phyloP scores from a whole-genome alignment of 2,329 filamentous ascomycete genomes.

The Ascomycota sp. region DNA sequence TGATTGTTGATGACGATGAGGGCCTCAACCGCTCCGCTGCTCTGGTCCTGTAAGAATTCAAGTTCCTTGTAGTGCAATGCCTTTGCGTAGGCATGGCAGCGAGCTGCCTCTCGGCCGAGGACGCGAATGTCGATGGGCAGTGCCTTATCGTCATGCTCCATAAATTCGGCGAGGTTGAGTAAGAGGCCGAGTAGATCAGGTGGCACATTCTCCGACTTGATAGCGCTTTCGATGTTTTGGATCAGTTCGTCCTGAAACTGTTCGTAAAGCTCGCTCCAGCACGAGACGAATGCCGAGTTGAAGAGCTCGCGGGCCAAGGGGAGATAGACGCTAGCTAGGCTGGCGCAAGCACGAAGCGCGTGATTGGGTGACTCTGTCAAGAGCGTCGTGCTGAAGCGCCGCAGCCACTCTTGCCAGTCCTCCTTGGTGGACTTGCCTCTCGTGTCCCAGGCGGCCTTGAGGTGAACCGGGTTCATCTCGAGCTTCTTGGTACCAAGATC shows the following conservation, averaged over 20 bases:
- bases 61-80: constrained; percentile 96
- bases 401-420: constrained; percentile 98
- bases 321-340: constrained; percentile 72
- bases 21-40: constrained; percentile 82
- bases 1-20: constrained; percentile 99
- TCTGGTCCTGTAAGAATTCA: constrained; percentile 94
- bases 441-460: constrained; percentile 93
- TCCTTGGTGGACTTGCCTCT: constrained; percentile 92
- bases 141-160: constrained; percentile 98
- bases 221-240: constrained; percentile 79
- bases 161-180: constrained; percentile 92
- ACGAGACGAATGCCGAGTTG: constrained; percentile 96
- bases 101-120: constrained; percentile 79
- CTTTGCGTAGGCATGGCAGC: constrained; percentile 95
- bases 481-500: constrained; percentile 84
- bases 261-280: constrained; percentile 94
- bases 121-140: constrained; percentile 91
- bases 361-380: constrained; percentile 91
- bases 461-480: constrained; percentile 88
- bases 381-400: constrained; percentile 83
- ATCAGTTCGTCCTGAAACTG: constrained; percentile 94
- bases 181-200: constrained; percentile 86
- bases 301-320: constrained; percentile 84
- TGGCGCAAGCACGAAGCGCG: constrained; percentile 77
- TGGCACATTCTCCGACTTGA: constrained; percentile 85